Percentiles rank a stretch among this genome's conserved stretches.
Conservation (phyloP, 179 eudicot genomes). For the Gypsophila paniculata region DNA sequence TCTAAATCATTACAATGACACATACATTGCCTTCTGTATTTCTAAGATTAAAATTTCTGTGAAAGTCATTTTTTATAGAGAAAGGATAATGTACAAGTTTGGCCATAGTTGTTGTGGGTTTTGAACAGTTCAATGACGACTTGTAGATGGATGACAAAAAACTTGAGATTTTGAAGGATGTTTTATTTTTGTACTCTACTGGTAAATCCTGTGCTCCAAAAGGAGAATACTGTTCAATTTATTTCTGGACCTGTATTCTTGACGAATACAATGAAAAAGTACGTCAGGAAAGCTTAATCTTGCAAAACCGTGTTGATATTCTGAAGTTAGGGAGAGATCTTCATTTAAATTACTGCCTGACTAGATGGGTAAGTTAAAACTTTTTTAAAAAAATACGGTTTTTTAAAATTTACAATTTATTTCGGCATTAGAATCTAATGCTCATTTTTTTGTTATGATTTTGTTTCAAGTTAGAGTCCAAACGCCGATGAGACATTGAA, state of each 20-base stretch:
- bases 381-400: neutral
- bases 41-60: too few relatives aligned
- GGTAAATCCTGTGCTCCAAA: neutral
- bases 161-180: neutral
- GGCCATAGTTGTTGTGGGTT: conserved; percentile 2
- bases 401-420: neutral
- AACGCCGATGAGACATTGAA: neutral
- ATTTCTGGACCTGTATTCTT: neutral
- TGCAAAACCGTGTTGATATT: neutral
- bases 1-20: neutral
- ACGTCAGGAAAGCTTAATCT: neutral
- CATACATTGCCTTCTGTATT: too few relatives aligned
- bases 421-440: neutral
- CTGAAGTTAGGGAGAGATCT: neutral
- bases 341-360: neutral
- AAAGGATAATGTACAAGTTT: too few relatives aligned
- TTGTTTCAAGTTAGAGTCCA: neutral
- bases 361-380: neutral
- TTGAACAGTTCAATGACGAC: neutral
- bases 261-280: neutral
- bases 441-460: neutral
- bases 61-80: too few relatives aligned
- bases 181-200: neutral
- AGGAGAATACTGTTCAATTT: neutral
- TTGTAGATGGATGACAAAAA: neutral